Base-by-base conservation (phyloP, 2,329 filamentous ascomycete genomes). In the Waltergamsia citrina region DNA sequence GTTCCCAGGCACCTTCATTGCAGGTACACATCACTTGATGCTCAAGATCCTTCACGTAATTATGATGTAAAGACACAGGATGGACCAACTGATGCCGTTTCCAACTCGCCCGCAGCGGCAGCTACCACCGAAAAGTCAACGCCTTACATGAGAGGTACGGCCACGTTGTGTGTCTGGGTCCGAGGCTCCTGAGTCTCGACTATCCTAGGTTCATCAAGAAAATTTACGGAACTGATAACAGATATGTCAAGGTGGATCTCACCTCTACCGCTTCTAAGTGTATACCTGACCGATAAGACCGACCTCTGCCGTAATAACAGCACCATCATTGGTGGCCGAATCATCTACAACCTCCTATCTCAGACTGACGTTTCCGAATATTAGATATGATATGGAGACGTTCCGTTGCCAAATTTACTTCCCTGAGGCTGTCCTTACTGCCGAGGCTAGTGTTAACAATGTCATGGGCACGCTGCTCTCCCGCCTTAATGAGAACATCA, bases 321-420 rank as follows among this genome's bases (percentile, higher is more conserved):
- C 40, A 48, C 50, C 18, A 40, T 54, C 20, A 45, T 52, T 35
- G 43, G 56, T 23, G 53, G 56, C 17, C 50, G 56, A 34, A 51
- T 60, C 30, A 50, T 48, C 7, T 57, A 55, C 40, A 50, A 60
- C 39, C 41, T 63, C 14, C 62, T 63, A 42, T 59, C 53, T 38
- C 45, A 52, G 25, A 49, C 49, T 0, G 45, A 60, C 36, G 43
- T 49, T 4, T 43, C 40, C 7, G 37, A 48, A 3, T 59, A 64
- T 38, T 51, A 50, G 7, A 44, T 40, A 9, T 50, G 7, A 44
- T 40, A 9, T 43, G 53, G 38, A 62, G 59, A 44, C 47, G 52
- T 6, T 60, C 60, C 1, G 48, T 63, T 16, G 52, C 48, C 12
- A 52, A 54, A 29, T 50, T 56, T 62, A 56, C 39, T 55, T 57